These are phyloP conservation scores for Phytopythium sindhum DNA, from an alignment of 352 stramenopile genomes.

Conservation along the genomic window DNA sequence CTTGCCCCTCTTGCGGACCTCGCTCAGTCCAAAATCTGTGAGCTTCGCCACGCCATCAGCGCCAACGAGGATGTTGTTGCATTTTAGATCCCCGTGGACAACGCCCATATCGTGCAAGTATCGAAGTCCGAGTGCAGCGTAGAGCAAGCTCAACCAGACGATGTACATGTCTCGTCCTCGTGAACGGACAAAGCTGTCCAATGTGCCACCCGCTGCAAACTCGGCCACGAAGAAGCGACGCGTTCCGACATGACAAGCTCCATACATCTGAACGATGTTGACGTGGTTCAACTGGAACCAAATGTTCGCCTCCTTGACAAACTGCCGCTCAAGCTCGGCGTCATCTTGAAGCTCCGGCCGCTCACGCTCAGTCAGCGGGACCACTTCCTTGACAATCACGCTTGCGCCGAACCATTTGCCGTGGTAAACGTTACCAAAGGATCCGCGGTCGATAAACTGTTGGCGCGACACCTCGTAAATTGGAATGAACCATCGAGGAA, in stretches of 20 bases:
- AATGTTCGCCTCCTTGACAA: constrained; percentile 16
- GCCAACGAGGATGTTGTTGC: constrained; percentile 77
- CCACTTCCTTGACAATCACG: constrained; percentile 31
- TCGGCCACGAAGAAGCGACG: constrained; percentile 34
- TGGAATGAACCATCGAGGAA: constrained; percentile 29
- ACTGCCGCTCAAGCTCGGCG: constrained; percentile 3
- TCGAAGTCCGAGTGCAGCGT: constrained; percentile 25
- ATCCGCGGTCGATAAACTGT: constrained; percentile 15
- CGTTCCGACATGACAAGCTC: constrained; percentile 26
- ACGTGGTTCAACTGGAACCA: constrained; percentile 25
- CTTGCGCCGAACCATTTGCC: constrained; percentile 30
- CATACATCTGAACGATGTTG: constrained; percentile 28
- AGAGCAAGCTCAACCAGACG: constrained; percentile 5
- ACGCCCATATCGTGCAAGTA: constrained; percentile 31
- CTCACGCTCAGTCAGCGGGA: background rate
- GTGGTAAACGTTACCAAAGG: constrained; percentile 19
- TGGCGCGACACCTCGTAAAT: constrained; percentile 23
- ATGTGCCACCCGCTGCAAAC: constrained; percentile 20
- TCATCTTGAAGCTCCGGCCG: background rate
- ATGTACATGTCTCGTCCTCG: background rate
- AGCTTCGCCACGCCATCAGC: constrained; percentile 26
- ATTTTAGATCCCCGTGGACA: constrained; percentile 84
- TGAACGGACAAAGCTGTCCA: constrained; percentile 5
- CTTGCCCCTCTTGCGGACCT: constrained; percentile 5
- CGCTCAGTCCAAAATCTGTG: constrained; percentile 31